These are phyloP conservation scores for Russula lepida DNA, from an alignment of 768 basidiomycete species.

Conservation along the genomic window DNA sequence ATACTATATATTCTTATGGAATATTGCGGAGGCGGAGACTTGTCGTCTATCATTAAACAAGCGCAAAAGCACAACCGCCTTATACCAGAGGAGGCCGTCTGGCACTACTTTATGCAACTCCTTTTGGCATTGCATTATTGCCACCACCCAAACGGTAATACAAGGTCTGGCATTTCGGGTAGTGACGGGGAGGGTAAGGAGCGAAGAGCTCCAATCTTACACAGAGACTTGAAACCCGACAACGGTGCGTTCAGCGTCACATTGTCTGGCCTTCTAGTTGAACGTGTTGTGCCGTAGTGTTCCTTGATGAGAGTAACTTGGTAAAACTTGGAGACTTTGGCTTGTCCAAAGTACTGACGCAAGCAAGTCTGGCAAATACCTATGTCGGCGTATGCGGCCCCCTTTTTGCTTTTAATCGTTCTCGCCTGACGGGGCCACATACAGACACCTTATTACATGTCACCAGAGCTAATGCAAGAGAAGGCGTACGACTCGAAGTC, in stretches of 20 bases:
- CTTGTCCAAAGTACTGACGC: constrained; percentile 82
- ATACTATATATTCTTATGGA: constrained; percentile 99
- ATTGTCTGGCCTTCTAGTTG: not conserved
- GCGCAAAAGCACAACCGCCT: constrained; percentile 57
- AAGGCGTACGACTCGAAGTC: constrained; percentile 96
- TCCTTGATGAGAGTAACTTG: constrained; percentile 74
- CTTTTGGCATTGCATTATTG: constrained; percentile 85
- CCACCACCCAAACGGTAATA: constrained; percentile 61
- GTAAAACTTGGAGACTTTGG: constrained; percentile 98
- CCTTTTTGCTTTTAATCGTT: not conserved
- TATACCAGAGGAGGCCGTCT: constrained; percentile 87
- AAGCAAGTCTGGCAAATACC: constrained; percentile 87
- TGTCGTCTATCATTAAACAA: constrained; percentile 80
- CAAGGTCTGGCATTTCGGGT: constrained; percentile 38
- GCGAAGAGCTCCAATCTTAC: constrained; percentile 68
- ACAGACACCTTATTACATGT: constrained; percentile 99
- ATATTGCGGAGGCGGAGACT: constrained; percentile 95
- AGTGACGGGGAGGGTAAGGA: constrained; percentile 38
- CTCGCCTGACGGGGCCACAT: not conserved
- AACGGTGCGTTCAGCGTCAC: constrained; percentile 55
- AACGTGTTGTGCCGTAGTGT: constrained; percentile 45
- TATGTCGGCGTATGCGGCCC: constrained; percentile 79
- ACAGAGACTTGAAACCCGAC: constrained; percentile 95
- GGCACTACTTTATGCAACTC: constrained; percentile 94
- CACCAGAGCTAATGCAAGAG: constrained; percentile 95